Base-by-base conservation (phyloP, 139 green algal genomes). In the Chlamydomonas asymmetrica region DNA sequence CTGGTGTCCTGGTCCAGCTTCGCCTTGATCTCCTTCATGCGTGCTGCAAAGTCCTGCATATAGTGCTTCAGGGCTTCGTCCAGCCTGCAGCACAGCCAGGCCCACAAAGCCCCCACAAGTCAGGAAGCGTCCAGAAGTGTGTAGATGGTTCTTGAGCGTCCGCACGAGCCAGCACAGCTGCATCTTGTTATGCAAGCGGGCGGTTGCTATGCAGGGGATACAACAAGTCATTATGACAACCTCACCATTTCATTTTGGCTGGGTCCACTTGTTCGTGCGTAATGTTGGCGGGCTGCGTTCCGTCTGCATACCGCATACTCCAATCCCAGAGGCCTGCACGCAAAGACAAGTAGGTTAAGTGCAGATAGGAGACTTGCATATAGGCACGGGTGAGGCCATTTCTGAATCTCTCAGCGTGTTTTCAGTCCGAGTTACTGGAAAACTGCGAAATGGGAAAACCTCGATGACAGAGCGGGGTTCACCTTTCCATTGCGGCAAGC, bases 251-350 rank as follows among this genome's bases (percentile, higher is more conserved):
- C 49, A 85, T 74, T 37, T 83, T 87, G 18, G 66, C 61, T 2
- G 67, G 67, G 68, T 87, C 77, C 1, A 83, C 63, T 2, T 87
- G 77, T 13, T 76, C 56, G 1, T 64, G 63, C 2, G 48, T 40
- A 22, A 73, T 75, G 2, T 38, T n/a, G 38, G 31, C 71, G 0
- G 29, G 31, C n/a, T 35, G 63, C 20, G 49, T 84, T 37, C 79
- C 77, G 34, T 93, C 88, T 35, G 88, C 83, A 48, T 91, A 82
- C 57, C 87, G 82, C 71, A 97, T 95, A 52, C 83, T 92, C 90
- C 90, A 97, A 39, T 97, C 90, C 73, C 95, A 96, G 22, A 97
- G 75, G 3, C 91, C 92, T 95, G 84, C 63, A 67, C 5, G 38
- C n/a, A 64, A 40, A 10, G n/a, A 22, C 27, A 64, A 18, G 5